Base-by-base conservation (phyloP, 106 monocot genomes). In the Dendrobium chrysotoxum region DNA sequence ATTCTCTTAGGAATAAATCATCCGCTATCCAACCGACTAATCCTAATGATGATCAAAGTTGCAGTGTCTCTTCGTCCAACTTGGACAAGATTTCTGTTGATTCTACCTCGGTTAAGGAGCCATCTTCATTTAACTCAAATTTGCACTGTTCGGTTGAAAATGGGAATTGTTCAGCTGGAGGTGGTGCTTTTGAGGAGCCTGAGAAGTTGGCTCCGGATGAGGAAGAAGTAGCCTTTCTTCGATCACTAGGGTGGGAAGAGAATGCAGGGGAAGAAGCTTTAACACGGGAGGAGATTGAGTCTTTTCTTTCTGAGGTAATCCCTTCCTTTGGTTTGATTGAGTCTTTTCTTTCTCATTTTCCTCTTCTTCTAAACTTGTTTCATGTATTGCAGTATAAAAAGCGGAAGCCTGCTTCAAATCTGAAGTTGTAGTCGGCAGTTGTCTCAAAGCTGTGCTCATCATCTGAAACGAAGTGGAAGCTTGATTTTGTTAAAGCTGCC, bases 1-100 rank as follows among this genome's bases (percentile, higher is more conserved):
- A 92, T 78, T 83, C 87, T n/a, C 70, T 92, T 20, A 76, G 92
- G 40, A 88, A 84, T 77, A 83, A 85, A 38, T 41, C 81, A 13
- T 53, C 83, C 25, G 18, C 70, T 17, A 81, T 67, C 61, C 66
- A 81, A 38, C 74, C 50, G 9, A 3, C 50, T 3, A 25, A 39
- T 44, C 20, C 66, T 70, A 6, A 20, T 35, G 7, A 45, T 53
- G 78, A 83, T 44, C 35, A 7, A 35, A 78, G 30, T 72, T 65
- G 68, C 23, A 44, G 15, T 50, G 50, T 2, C 12, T 39, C 71
- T 41, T 78, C 75, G 4, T 81, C 71, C 31, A 68, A 31, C 21
- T 31, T 23, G 39, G 55, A 18, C 28, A 53, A 65, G 55, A 12
- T 66, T 6, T 64, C 64, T 28, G 77, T 30, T 71, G 28, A 23